phyloP scores from a whole-genome alignment of 129 eudicot genomes.

The Pulicaria dysenterica region DNA sequence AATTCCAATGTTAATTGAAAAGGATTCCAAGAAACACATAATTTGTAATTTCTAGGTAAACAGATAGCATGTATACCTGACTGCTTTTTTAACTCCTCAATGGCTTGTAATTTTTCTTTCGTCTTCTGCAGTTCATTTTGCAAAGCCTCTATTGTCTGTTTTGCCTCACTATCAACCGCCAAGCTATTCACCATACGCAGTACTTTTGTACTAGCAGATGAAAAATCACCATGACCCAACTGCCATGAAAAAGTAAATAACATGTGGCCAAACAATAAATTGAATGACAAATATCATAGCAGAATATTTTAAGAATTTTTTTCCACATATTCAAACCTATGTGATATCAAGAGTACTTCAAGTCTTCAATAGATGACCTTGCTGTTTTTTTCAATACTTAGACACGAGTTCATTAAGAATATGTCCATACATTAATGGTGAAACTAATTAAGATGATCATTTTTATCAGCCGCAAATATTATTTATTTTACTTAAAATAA shows the following conservation, averaged over 20 bases:
- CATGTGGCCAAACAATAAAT: constrained; percentile 1
- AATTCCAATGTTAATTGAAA: not conserved
- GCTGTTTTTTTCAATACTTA: constrained; percentile 13
- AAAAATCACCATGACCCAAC: constrained; percentile 99
- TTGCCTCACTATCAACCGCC: constrained; percentile 94
- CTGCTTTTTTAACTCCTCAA: constrained; percentile 83
- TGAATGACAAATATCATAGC: not conserved
- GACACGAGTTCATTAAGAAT: constrained; percentile 5
- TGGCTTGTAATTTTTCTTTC: constrained; percentile 76
- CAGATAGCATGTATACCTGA: constrained; percentile 56
- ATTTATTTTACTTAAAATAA: constrained; percentile 4
- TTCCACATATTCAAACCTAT: not conserved
- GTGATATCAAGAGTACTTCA: not conserved
- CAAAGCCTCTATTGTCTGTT: constrained; percentile 91
- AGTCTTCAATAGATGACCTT: constrained; percentile 22
- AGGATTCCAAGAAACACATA: not conserved
- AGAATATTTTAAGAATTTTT: not conserved
- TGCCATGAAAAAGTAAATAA: constrained; percentile 37
- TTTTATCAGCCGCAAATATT: constrained; percentile 1
- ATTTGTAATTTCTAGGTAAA: constrained; percentile 1
- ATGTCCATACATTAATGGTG: constrained; percentile 8
- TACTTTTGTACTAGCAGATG: constrained; percentile 89
- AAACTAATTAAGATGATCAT: not conserved
- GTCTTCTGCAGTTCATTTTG: constrained; percentile 81
- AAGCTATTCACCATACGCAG: constrained; percentile 93